A percentile compares a stretch with the other conserved stretches of the same genome.
Conservation (phyloP, 371 early-diverging fungal species). For the Mucor lusitanicus region DNA sequence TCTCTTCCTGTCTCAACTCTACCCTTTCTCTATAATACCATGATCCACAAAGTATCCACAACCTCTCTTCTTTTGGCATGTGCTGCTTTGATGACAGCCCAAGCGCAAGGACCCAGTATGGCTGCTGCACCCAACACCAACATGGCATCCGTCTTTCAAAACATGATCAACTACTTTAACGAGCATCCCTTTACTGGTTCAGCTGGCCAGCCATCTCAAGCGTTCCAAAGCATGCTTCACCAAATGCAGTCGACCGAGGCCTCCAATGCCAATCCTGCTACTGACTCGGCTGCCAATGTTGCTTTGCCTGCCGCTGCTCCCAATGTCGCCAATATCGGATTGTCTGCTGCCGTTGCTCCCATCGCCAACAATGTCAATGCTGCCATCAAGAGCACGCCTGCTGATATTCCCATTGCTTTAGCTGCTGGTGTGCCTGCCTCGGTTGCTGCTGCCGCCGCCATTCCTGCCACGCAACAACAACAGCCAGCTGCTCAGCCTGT, state of each 20-base stretch:
- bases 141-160: neutral
- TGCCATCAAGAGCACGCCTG: neutral
- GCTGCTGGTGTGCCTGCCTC: constrained; percentile 10
- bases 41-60: neutral
- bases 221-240: neutral
- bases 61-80: neutral
- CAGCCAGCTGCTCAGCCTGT: neutral
- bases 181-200: neutral
- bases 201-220: neutral
- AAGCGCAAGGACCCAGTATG: constrained; percentile 1
- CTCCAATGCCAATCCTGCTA: constrained; percentile 1
- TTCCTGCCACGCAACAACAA: neutral
- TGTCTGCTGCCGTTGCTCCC: neutral
- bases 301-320: neutral
- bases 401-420: constrained; percentile 6
- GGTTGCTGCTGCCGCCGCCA: constrained; percentile 8
- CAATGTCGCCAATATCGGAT: neutral
- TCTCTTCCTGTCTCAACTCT: neutral
- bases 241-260: neutral
- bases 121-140: neutral
- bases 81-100: neutral
- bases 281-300: neutral
- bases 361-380: neutral
- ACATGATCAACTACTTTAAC: neutral
- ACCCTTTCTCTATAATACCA: neutral